A percentile compares a stretch with the other conserved stretches of the same genome.
phyloP scores from a whole-genome alignment of 345 rosid species.

The Aegle marmelos region DNA sequence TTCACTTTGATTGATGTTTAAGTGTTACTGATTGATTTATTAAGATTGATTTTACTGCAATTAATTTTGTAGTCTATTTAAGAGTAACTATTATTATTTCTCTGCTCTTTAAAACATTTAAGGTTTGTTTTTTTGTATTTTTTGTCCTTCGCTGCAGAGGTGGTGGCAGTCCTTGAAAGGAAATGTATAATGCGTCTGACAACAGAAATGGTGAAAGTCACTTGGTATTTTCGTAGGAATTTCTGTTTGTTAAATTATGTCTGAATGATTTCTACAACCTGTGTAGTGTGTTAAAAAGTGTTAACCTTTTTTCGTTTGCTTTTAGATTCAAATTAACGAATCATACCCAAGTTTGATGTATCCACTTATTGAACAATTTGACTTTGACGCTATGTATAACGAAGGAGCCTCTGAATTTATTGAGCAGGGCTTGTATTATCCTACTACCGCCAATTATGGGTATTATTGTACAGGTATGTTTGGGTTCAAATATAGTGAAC shows the following conservation, averaged over 20 bases:
- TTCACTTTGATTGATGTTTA: background rate
- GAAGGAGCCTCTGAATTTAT: conserved; percentile 73
- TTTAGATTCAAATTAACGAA: conserved; percentile 44
- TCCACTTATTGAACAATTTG: conserved; percentile 42
- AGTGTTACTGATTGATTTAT: background rate
- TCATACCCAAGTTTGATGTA: conserved; percentile 36
- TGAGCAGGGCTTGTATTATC: conserved; percentile 81
- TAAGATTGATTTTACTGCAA: background rate
- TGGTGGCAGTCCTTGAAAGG: conserved; percentile 44
- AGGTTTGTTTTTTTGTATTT: background rate
- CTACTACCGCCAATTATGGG: conserved; percentile 67
- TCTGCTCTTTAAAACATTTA: background rate
- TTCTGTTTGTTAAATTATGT: background rate
- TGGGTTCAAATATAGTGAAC: background rate
- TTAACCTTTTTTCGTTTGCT: background rate
- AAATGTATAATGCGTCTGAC: conserved; percentile 33
- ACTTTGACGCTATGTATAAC: conserved; percentile 67
- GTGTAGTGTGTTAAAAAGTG: background rate
- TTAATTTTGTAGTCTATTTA: background rate
- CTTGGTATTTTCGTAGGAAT: conserved; percentile 26
- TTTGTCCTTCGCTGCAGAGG: background rate
- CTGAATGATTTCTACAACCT: background rate
- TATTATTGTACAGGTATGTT: conserved; percentile 89
- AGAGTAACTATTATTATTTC: background rate
- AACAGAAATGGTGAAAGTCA: conserved; percentile 32